These are phyloP conservation scores for Trichoderma parareesei DNA, from an alignment of 495 filamentous ascomycete genomes.

Conservation along the genomic window DNA sequence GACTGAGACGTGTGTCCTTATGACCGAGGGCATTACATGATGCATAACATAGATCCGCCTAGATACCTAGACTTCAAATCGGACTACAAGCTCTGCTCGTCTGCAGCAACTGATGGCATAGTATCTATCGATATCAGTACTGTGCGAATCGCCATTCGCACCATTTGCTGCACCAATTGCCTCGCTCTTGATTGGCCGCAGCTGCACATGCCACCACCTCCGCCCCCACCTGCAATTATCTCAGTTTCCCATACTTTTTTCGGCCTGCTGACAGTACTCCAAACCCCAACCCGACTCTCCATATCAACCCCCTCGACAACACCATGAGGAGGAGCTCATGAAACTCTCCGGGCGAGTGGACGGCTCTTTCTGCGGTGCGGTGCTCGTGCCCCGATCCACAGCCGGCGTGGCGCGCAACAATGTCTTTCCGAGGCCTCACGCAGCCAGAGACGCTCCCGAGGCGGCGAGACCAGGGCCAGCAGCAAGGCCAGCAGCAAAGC, in stretches of 20 bases:
- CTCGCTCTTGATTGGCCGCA: background rate
- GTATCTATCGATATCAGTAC: background rate
- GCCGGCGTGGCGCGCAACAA: slow-evolving; percentile 14
- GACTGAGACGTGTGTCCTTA: too few species aligned
- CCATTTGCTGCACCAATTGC: background rate
- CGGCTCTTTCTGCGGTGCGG: slow-evolving; percentile 44
- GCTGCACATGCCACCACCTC: background rate
- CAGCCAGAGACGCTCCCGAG: slow-evolving; percentile 3
- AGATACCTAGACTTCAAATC: too few species aligned
- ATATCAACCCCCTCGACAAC: background rate
- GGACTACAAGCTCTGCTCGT: background rate
- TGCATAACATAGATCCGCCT: too few species aligned
- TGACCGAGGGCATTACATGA: too few species aligned
- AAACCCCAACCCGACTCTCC: background rate
- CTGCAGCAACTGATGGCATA: background rate
- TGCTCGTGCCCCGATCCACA: slow-evolving; percentile 33
- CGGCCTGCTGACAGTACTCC: background rate
- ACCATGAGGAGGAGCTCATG: slow-evolving; percentile 46
- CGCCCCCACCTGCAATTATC: slow-evolving; percentile 1
- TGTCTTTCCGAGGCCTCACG: slow-evolving; percentile 7
- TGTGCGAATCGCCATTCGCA: background rate
- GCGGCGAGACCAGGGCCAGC: slow-evolving; percentile 8
- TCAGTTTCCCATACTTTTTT: background rate
- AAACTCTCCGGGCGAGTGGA: slow-evolving; percentile 44
- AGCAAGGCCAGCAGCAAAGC: background rate